phyloP scores from a whole-genome alignment of 345 rosid genomes.

The Salix exigua region DNA sequence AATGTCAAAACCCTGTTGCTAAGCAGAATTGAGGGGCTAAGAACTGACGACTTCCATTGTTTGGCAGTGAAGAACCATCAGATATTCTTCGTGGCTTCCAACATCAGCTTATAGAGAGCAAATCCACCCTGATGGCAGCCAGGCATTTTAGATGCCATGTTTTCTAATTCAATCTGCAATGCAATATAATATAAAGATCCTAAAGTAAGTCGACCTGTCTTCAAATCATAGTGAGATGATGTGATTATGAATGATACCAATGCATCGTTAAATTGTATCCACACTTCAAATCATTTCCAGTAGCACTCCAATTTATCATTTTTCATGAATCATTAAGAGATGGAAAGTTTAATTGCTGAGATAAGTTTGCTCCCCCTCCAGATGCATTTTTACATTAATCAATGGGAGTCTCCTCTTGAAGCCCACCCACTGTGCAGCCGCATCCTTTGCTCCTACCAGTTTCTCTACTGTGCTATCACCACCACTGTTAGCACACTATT shows the following conservation, averaged over 20 bases:
- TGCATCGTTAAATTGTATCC: too few relatives aligned
- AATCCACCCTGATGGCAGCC: slow-evolving; percentile 94
- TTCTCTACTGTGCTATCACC: not conserved
- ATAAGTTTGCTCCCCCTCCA: too few relatives aligned
- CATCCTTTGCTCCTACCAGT: not conserved
- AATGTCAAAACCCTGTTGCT: not conserved
- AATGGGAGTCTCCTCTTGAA: not conserved
- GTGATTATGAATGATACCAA: not conserved
- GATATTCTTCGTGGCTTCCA: slow-evolving; percentile 37
- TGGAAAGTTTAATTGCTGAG: too few relatives aligned
- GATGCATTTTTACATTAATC: too few relatives aligned
- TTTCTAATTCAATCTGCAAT: slow-evolving; percentile 65
- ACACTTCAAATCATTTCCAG: too few relatives aligned
- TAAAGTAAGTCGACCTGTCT: not conserved
- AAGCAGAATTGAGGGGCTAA: not conserved
- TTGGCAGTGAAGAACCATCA: slow-evolving; percentile 14
- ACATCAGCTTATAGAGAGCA: slow-evolving; percentile 70
- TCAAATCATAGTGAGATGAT: not conserved
- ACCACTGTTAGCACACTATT: not conserved
- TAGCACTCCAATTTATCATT: too few relatives aligned
- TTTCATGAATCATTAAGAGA: too few relatives aligned
- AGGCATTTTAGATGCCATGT: slow-evolving; percentile 71
- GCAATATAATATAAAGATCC: slow-evolving; percentile 23
- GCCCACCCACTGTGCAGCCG: not conserved
- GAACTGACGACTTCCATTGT: not conserved